These are phyloP conservation scores for Cytospora mali DNA, from an alignment of 2,329 filamentous ascomycete genomes.

Conservation along the genomic window DNA sequence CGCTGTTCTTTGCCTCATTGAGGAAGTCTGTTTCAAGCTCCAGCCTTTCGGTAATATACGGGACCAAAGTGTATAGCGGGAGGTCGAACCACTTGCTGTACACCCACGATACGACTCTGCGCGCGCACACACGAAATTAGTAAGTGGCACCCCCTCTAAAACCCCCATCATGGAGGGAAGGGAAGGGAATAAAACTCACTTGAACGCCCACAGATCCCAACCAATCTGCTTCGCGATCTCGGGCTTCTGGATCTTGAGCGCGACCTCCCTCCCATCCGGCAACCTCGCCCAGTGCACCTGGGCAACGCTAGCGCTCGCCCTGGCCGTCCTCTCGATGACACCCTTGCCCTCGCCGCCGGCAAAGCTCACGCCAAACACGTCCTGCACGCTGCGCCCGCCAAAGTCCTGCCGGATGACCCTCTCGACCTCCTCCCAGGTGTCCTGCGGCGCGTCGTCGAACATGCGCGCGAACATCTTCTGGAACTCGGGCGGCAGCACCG, in stretches of 20 bases:
- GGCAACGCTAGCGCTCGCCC: conserved; percentile 87
- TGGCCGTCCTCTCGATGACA: conserved; percentile 60
- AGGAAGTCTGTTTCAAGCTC: conserved; percentile 92
- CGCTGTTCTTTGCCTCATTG: conserved; percentile 87
- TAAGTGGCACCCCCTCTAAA: conserved; percentile 21
- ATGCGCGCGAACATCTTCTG: conserved; percentile 94
- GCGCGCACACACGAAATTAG: conserved; percentile 14
- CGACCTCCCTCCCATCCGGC: conserved; percentile 85
- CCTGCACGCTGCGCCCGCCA: conserved; percentile 77
- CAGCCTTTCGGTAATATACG: conserved; percentile 90
- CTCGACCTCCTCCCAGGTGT: conserved; percentile 83
- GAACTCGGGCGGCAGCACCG: conserved; percentile 89
- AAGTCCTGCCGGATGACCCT: conserved; percentile 87
- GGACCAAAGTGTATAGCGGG: conserved; percentile 88
- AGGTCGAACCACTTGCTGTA: conserved; percentile 91
- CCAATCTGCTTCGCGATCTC: conserved; percentile 90
- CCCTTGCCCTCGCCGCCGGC: conserved; percentile 68
- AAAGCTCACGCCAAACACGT: conserved; percentile 91
- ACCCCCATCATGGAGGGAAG: neutral
- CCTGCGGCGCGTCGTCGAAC: conserved; percentile 98
- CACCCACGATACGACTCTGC: conserved; percentile 73
- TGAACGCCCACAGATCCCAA: conserved; percentile 96
- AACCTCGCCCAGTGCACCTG: conserved; percentile 95
- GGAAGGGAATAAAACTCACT: conserved; percentile 51
- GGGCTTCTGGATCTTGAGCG: conserved; percentile 94